Evolutionary conservation across 352 stramenopile genomes (phyloP), one percentile per base, ranked within the genome.

Genomic region (Pythium periplocum): DNA sequence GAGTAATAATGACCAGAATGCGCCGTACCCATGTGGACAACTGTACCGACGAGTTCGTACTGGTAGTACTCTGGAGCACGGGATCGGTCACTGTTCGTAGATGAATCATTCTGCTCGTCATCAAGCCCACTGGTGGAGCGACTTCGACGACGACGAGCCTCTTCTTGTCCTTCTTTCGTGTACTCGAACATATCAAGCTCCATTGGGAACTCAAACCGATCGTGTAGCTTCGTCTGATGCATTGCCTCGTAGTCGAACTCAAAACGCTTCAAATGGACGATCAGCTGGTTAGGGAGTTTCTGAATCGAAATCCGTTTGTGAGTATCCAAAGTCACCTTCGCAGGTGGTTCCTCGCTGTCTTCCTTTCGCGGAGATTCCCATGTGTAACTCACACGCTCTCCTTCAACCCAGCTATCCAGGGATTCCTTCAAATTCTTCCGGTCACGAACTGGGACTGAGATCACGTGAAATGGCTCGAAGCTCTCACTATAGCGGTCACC

Each of bases 181-280:
- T 94, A 95, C 17, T 71, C 73, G 53, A 85, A 91, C 82, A 97
- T 95, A 55, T 96, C 81, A 12, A 97, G 65, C 38, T 87, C 72
- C 44, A 75, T 87, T 3, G 90, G 90, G 54, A 98, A 98, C 50
- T 98, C 94, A 51, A 98, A 96, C 6, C 83, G 78, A 53, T 96
- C 86, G 57, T 98, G 96, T 1, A 98, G 80, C 54, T 98, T 98
- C 42, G 83, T 90, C 64, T 96, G 88, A 45, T 96, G 85, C 84
- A 98, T 96, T 9, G 83, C 93, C 52, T 97, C 90, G 39, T 97
- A 96, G 64, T 98, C 90, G 59, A 98, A 98, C 55, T 98, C 91
- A 45, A 98, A 98, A 0, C 93, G 82, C 70, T 98, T 98, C 8
- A 98, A 56, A 54, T 98, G 94, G 50, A 98, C 90, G 37, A 98